These are phyloP conservation scores for Purshia tridentata DNA, from an alignment of 306 rosid genomes.

Conservation along the genomic window DNA sequence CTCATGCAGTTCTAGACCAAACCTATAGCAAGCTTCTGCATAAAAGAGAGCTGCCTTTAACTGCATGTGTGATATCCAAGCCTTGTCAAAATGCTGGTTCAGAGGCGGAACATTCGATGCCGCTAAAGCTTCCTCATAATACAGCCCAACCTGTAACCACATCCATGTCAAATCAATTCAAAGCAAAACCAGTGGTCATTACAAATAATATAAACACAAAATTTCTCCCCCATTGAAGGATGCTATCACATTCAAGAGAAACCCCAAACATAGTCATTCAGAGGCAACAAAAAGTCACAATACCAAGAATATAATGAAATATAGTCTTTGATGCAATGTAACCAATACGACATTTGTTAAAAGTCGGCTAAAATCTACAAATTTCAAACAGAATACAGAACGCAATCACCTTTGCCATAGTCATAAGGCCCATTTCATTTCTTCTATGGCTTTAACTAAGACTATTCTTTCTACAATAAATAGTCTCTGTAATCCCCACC, in stretches of 20 bases:
- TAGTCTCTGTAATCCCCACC: neutral
- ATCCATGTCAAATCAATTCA: conserved; percentile 27
- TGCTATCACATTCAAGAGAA: neutral
- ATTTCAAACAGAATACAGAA: neutral
- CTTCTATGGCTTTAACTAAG: neutral
- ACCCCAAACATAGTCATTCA: neutral
- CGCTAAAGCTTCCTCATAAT: conserved; percentile 92
- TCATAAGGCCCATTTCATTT: neutral
- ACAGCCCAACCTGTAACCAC: conserved; percentile 72
- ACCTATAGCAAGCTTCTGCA: conserved; percentile 89
- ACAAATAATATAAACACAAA: neutral
- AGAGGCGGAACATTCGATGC: conserved; percentile 70
- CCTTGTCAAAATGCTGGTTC: conserved; percentile 82
- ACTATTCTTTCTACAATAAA: neutral
- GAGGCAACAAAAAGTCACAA: neutral
- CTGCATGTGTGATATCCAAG: conserved; percentile 89
- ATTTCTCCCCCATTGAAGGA: neutral
- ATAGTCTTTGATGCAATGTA: neutral
- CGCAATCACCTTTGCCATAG: neutral
- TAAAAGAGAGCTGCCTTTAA: conserved; percentile 75
- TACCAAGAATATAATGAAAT: neutral
- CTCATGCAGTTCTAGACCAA: conserved; percentile 81
- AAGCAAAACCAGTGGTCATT: conserved; percentile 8
- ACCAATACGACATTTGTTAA: neutral
- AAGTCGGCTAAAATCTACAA: neutral